Base-by-base conservation (phyloP, 805 yeast genomes). In the Yamadazyma ubonensis region DNA sequence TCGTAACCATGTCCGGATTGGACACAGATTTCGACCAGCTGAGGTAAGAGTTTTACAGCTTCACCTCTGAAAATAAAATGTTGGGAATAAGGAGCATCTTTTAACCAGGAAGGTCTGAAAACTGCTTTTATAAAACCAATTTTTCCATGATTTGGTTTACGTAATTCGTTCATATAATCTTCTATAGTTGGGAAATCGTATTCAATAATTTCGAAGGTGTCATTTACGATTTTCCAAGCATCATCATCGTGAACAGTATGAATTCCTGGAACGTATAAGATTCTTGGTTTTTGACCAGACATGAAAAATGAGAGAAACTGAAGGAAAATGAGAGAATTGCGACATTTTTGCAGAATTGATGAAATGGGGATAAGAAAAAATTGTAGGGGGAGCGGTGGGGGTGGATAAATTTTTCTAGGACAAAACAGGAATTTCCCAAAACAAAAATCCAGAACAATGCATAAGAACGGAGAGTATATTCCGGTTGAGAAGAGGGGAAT, bases 1-100 rank as follows among this genome's bases (percentile, higher is more conserved):
- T 66, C 70, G 41, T 54, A 61, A 0, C 72, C 72, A 46, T 65
- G 71, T 0, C 72, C 72, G 0, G 70, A 61, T 36, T 61, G 67
- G 4, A 57, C 65, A 36, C 65, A 53, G 19, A 65, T 54, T 47
- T 66, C 58, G 11, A 61, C 60, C 0, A 65, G 49, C 6, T 61
- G 57, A 2, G 72, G 71, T 11, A 56, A 42, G 39, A 52, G 12
- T 47, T 50, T 54, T 2, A 61, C 65, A 2, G 65, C 48, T 8
- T 64, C 70, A 25, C 52, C 59, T 39, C 70, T 53, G 42, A 59
- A 55, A 1, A 58, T 42, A 29, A 44, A 62, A 29, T 65, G 71
- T 31, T 61, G 58, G 23, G 59, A 54, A 37, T 60, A 64, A n/a
- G 72, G 72, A 18, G 48, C 54, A 1, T 64, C 63, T 36, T 65